A percentile compares a stretch with the other conserved stretches of the same genome.
phyloP scores from a whole-genome alignment of 2,329 filamentous ascomycete genomes.

The Trichoderma koningiopsis region DNA sequence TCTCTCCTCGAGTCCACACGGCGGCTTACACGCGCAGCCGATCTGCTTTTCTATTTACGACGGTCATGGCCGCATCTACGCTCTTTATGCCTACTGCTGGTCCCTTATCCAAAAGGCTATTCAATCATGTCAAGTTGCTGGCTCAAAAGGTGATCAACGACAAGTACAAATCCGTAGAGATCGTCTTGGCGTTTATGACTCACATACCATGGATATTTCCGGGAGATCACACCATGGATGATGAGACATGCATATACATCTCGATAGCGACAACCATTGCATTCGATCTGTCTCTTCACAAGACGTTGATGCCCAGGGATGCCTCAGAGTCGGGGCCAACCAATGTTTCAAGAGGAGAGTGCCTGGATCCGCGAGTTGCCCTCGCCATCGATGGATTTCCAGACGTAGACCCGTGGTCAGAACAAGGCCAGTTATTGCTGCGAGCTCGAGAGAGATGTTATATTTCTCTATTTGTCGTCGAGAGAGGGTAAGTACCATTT shows the following conservation, averaged over 20 bases:
- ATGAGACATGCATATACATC: slow-evolving; percentile 72
- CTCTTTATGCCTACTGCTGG: slow-evolving; percentile 66
- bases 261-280: slow-evolving; percentile 70
- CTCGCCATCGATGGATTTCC: slow-evolving; percentile 68
- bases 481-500: slow-evolving; percentile 56
- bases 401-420: slow-evolving; percentile 62
- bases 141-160: slow-evolving; percentile 63
- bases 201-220: slow-evolving; percentile 77
- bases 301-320: slow-evolving; percentile 61
- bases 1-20: slow-evolving; percentile 68
- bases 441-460: slow-evolving; percentile 68
- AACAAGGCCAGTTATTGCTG: slow-evolving; percentile 62
- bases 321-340: slow-evolving; percentile 48
- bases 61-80: slow-evolving; percentile 68
- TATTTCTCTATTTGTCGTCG: slow-evolving; percentile 72
- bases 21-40: slow-evolving; percentile 65
- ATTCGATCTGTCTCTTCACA: slow-evolving; percentile 69
- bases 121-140: slow-evolving; percentile 63
- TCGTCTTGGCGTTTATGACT: slow-evolving; percentile 73
- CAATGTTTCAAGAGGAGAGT: slow-evolving; percentile 64
- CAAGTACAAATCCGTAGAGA: slow-evolving; percentile 70
- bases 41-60: slow-evolving; percentile 72
- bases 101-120: slow-evolving; percentile 66
- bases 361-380: slow-evolving; percentile 67
- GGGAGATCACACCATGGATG: slow-evolving; percentile 67